A percentile compares a stretch with the other conserved stretches of the same genome.
Evolutionary conservation across 2,329 filamentous ascomycete species (phyloP).

Genomic region (Trichophyton mentagrophytes): DNA sequence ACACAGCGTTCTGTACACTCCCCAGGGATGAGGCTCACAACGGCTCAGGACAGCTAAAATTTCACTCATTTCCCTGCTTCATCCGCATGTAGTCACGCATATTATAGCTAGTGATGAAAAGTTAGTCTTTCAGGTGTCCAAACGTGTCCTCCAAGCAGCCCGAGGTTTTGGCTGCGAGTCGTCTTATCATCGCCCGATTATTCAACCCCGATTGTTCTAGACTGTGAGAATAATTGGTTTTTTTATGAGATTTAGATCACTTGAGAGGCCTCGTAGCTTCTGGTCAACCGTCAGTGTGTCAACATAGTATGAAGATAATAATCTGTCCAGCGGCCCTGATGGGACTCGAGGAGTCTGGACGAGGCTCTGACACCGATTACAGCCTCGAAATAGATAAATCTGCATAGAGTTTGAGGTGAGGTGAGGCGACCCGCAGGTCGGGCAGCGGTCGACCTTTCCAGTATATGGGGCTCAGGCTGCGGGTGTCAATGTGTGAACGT

Average conservation of each 20-base stretch:
- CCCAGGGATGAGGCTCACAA: constrained; percentile 8
- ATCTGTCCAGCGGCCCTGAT: neutral
- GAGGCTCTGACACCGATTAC: neutral
- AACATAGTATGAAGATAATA: neutral
- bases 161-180: neutral
- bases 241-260: neutral
- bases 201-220: neutral
- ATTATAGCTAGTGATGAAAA: neutral
- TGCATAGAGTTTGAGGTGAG: neutral
- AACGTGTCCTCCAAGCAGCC: neutral
- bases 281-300: neutral
- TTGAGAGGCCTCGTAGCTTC: neutral
- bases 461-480: neutral
- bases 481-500: neutral
- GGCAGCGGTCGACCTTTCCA: neutral
- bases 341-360: neutral
- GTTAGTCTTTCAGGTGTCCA: neutral
- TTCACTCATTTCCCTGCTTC: constrained; percentile 1
- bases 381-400: neutral
- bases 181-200: neutral
- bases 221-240: neutral
- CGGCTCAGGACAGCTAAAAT: neutral
- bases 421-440: neutral
- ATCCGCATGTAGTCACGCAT: neutral
- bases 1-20: neutral